Evolutionary conservation across 768 basidiomycete species (phyloP), one percentile per base, ranked within the genome.

Genomic region (Botryobasidium botryosum): DNA sequence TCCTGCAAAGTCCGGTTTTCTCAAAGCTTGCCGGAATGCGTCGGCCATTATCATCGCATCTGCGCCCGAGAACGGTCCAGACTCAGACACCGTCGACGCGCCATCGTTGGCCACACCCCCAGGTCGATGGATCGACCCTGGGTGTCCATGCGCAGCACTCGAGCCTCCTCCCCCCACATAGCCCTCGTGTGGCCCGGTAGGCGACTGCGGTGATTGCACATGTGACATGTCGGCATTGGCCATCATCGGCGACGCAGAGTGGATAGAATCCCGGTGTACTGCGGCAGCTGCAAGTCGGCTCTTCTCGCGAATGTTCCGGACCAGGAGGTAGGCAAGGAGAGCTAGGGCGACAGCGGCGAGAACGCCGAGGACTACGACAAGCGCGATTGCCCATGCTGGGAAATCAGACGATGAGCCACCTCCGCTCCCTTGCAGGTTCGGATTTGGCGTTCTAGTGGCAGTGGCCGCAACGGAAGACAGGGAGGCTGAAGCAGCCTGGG

Each of bases 41-140:
- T 86, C 79, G 32, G 87, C 86, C 75, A 91, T 84, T 57, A 88
- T 82, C 31, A 83, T 84, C 43, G 88, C 88, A 60, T 92, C 87
- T 18, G 80, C 77, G 17, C 74, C 77, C 36, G 77, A 79, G 61
- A 90, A 79, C 7, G 76, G 79, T 8, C 72, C 81, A 13, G 45
- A 39, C 71, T 67, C 25, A 18, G 78, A 80, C 38, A 76, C 72
- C 5, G 74, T 76, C 38, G 83, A 85, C 39, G 75, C 79, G 13
- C 75, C 82, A 56, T 85, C 83, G 48, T 7, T 35, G 10, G 17
- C 12, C 42, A 44, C 5, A 5, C 8, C 27, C 13, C 42, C 31
- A 33, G 31, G 31, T 17, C 31, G 10, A 33, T 33, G 10, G 31
- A 8, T 8, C 31, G 31, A 33, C 10, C 31, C 40, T 8, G 40